phyloP scores from a whole-genome alignment of 1,284 basidiomycete genomes.

The Singerocomus inundabilis region DNA sequence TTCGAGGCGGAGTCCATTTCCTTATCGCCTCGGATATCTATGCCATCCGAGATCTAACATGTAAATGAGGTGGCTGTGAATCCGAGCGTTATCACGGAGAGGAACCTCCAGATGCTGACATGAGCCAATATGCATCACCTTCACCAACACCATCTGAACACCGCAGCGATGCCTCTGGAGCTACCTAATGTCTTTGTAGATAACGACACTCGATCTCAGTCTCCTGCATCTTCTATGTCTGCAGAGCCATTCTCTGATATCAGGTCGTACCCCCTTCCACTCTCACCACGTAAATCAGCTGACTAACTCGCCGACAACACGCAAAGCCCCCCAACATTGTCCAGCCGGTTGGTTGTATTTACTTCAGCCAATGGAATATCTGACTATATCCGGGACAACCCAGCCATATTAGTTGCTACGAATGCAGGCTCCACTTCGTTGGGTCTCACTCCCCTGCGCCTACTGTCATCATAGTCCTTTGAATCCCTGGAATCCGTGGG shows the following conservation, averaged over 20 bases:
- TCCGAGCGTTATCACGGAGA: background rate
- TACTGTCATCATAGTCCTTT: constrained; percentile 19
- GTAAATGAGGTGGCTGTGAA: background rate
- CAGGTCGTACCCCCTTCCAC: constrained; percentile 15
- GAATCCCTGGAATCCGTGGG: constrained; percentile 8
- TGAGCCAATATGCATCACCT: constrained; percentile 12
- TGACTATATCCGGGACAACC: constrained; percentile 32
- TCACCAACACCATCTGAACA: constrained; percentile 33
- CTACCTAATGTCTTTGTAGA: background rate
- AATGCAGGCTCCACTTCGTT: constrained; percentile 29
- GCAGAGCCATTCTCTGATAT: constrained; percentile 14
- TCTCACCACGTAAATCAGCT: background rate
- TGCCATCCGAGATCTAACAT: background rate
- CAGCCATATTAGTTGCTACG: constrained; percentile 33
- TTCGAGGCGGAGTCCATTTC: background rate
- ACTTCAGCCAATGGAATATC: constrained; percentile 33
- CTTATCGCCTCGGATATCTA: constrained; percentile 1
- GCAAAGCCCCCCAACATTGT: constrained; percentile 10
- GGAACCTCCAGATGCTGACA: background rate
- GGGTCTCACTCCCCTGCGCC: constrained; percentile 13
- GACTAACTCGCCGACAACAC: constrained; percentile 12
- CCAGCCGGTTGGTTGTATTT: constrained; percentile 29
- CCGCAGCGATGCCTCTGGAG: constrained; percentile 18
- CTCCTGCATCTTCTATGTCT: constrained; percentile 12
- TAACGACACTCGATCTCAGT: constrained; percentile 6